These are phyloP conservation scores for Aspergillus haitiensis DNA, from an alignment of 495 filamentous ascomycete species.

Conservation along the genomic window DNA sequence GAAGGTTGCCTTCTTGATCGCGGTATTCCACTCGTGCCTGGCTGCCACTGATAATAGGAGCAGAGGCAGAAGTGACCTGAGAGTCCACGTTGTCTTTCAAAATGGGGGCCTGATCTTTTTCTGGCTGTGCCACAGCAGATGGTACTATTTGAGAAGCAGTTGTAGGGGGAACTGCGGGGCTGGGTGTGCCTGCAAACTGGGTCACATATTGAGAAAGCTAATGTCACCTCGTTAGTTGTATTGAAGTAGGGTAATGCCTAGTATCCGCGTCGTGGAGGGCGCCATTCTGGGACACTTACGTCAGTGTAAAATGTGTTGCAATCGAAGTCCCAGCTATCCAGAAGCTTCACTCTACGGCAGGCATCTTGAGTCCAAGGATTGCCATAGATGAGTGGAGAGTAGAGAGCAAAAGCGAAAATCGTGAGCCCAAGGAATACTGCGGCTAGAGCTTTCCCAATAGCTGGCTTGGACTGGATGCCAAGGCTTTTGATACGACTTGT, in stretches of 20 bases:
- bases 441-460: constrained; percentile 69
- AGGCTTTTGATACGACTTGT: constrained; percentile 65
- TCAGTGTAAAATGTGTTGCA: constrained; percentile 87
- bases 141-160: constrained; percentile 20
- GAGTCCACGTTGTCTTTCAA: constrained; percentile 34
- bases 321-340: constrained; percentile 92
- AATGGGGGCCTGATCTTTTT: constrained; percentile 22
- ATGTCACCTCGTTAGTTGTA: constrained; percentile 32
- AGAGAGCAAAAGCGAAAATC: constrained; percentile 76
- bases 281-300: constrained; percentile 62
- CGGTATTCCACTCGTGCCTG: constrained; percentile 93
- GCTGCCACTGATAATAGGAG: constrained; percentile 57
- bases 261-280: constrained; percentile 34
- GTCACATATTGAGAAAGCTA: constrained; percentile 49
- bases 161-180: constrained; percentile 32
- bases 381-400: constrained; percentile 87
- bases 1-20: constrained; percentile 87
- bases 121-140: constrained; percentile 24
- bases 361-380: constrained; percentile 88
- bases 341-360: constrained; percentile 83
- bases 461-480: constrained; percentile 68
- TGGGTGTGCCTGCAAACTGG: constrained; percentile 23
- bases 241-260: constrained; percentile 23
- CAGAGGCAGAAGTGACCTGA: constrained; percentile 42
- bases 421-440: constrained; percentile 69